Evolutionary conservation across 306 rosid species (phyloP).

Genomic region (Acacia acuminata): DNA sequence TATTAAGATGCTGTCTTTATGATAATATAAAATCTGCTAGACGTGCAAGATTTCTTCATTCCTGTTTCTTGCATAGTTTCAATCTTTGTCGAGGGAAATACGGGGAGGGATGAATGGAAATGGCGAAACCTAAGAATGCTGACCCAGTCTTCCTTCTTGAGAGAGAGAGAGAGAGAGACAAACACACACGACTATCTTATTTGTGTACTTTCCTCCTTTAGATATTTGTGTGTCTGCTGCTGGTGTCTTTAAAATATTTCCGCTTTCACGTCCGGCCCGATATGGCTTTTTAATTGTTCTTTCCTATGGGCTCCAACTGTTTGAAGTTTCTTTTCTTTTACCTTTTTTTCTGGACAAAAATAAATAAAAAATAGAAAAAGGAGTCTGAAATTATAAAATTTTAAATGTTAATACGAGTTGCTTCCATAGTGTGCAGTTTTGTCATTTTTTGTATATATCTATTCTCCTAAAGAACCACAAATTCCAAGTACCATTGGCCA

Average conservation of each 20-base stretch:
- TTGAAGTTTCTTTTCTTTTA: neutral
- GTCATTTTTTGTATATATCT: no score
- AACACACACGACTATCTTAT: neutral
- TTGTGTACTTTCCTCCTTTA: no score
- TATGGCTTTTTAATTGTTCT: neutral
- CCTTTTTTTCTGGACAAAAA: neutral
- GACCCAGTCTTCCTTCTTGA: neutral
- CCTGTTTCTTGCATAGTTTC: neutral
- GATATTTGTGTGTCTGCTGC: neutral
- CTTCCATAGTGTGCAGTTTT: no score
- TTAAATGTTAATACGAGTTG: no score
- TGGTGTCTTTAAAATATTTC: neutral
- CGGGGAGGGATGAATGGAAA: neutral
- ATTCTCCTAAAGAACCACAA: no score
- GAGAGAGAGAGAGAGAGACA: no score
- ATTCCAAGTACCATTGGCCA: no score
- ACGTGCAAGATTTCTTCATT: conserved; percentile 35
- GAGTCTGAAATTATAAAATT: no score
- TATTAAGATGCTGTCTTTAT: no score
- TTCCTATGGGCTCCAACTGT: neutral
- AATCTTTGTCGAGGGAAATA: neutral
- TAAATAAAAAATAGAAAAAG: no score
- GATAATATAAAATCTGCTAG: neutral
- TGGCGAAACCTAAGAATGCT: neutral
- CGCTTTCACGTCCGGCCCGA: neutral